Percentiles rank a stretch among this genome's conserved stretches.
phyloP scores from a whole-genome alignment of 2,329 filamentous ascomycete genomes.

The Ceratocystis cubensis region DNA sequence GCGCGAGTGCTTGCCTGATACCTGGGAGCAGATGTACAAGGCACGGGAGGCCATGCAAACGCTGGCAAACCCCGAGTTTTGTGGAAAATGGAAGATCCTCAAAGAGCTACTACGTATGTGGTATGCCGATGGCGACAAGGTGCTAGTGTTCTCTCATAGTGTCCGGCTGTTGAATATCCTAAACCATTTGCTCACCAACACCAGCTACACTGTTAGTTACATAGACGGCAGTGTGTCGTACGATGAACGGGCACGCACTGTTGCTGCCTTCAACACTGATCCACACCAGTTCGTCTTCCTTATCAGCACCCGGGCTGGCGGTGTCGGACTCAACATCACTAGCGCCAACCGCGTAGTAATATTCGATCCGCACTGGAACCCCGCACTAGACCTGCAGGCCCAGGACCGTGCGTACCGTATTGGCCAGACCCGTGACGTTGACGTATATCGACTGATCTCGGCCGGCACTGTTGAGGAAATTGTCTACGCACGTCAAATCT shows the following conservation, averaged over 20 bases:
- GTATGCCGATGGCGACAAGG: constrained; percentile 83
- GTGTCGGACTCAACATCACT: constrained; percentile 90
- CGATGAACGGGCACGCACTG: constrained; percentile 66
- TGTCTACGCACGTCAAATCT: constrained; percentile 91
- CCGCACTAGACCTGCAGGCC: constrained; percentile 83
- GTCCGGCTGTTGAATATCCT: constrained; percentile 76
- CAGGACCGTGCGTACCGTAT: constrained; percentile 95
- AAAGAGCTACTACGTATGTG: constrained; percentile 79
- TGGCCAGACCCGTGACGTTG: constrained; percentile 81
- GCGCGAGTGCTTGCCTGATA: constrained; percentile 55
- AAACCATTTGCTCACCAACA: constrained; percentile 72
- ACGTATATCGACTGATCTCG: constrained; percentile 84
- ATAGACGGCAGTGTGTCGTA: constrained; percentile 75
- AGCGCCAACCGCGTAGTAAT: constrained; percentile 97
- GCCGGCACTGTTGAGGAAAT: constrained; percentile 93
- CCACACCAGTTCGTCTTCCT: constrained; percentile 84
- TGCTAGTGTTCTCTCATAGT: constrained; percentile 87
- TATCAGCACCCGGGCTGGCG: constrained; percentile 86
- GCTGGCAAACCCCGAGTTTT: constrained; percentile 78
- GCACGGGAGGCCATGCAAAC: constrained; percentile 67
- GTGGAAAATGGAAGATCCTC: constrained; percentile 91
- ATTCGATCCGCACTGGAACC: constrained; percentile 96
- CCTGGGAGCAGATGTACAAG: constrained; percentile 57
- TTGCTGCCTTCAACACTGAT: constrained; percentile 86
- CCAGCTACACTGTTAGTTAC: constrained; percentile 82